Evolutionary conservation across 208 protist genomes (phyloP), one percentile per base, ranked within the genome.

Genomic region (Acanthamoeba castellanii): DNA sequence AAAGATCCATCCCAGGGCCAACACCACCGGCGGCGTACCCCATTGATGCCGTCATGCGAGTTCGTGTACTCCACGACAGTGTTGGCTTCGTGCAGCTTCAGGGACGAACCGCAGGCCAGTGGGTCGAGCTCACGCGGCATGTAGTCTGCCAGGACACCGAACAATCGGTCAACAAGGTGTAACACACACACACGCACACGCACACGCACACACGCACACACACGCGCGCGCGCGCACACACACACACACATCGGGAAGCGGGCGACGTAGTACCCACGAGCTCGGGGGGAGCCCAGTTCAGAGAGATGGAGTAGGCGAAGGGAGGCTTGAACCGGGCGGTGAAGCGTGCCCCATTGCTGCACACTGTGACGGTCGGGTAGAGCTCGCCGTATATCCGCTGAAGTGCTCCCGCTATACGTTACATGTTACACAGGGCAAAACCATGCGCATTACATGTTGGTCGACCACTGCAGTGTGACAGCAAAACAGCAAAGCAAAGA

Each of bases 221-320:
- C n/a, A n/a, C n/a, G n/a, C n/a, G n/a, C n/a, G n/a, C n/a, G n/a
- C n/a, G n/a, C n/a, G n/a, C n/a, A 4, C 16, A n/a, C 61, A 4
- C 27, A 66, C 7, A 30, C 59, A 66, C 22, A 66, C 11, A 2
- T 8, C 11, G 11, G 22, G 57, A 25, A 16, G 20, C 20, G 57
- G 57, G 6, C 5, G 42, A 47, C 42, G 6, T 9, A 8, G 42
- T 50, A 82, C 74, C 74, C 18, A 82, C 74, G 25, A 82, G 74
- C 74, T 82, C 74, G 13, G 74, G 42, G 4, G 74, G 74, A 55
- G 74, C 74, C 74, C 74, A 82, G 74, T 82, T 82, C 13, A 82
- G 42, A 5, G 74, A 82, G 37, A 82, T 82, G 45, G 37, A 14
- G 22, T 82, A 82, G 42, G 32, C 22, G 20, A 82, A 82, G 7